A percentile compares a stretch with the other conserved stretches of the same genome.
Evolutionary conservation across 257 asterid species (phyloP).

Genomic region (Scutellaria minor): DNA sequence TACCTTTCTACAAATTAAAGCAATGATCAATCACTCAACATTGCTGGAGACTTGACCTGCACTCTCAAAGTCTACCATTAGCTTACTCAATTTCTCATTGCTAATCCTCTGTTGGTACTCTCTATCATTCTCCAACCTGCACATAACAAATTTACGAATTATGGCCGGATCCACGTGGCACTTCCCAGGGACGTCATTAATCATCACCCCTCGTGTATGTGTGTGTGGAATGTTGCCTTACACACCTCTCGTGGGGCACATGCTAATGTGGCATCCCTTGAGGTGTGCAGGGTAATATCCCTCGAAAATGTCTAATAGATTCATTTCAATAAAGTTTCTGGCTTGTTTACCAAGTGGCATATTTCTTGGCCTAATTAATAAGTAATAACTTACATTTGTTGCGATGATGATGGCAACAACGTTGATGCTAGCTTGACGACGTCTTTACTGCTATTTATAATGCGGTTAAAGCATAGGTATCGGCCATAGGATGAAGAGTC

Average conservation of each 20-base stretch:
- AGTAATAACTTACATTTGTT: slow-evolving; percentile 29
- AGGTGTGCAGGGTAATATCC: slow-evolving; percentile 1
- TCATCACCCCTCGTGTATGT: not conserved
- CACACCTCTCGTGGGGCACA: not conserved
- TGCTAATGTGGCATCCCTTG: not conserved
- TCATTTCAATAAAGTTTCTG: too few relatives aligned
- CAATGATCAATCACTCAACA: slow-evolving; percentile 13
- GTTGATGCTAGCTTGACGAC: slow-evolving; percentile 59
- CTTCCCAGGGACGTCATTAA: not conserved
- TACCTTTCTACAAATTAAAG: not conserved
- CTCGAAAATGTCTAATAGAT: not conserved
- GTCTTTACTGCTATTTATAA: slow-evolving; percentile 57
- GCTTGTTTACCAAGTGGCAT: too few relatives aligned
- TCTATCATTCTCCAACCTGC: slow-evolving; percentile 61
- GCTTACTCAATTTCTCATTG: slow-evolving; percentile 73
- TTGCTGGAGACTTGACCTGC: slow-evolving; percentile 26
- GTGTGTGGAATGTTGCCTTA: not conserved
- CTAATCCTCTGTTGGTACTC: slow-evolving; percentile 73
- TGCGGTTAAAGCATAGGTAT: slow-evolving; percentile 78
- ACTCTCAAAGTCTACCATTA: slow-evolving; percentile 74
- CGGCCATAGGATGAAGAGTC: slow-evolving; percentile 80
- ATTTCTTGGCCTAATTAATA: not conserved
- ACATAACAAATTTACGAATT: not conserved
- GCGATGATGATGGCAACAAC: slow-evolving; percentile 51
- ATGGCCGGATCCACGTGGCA: not conserved